Conservation (phyloP, 2,329 filamentous ascomycete species). For the Hortaea werneckii region DNA sequence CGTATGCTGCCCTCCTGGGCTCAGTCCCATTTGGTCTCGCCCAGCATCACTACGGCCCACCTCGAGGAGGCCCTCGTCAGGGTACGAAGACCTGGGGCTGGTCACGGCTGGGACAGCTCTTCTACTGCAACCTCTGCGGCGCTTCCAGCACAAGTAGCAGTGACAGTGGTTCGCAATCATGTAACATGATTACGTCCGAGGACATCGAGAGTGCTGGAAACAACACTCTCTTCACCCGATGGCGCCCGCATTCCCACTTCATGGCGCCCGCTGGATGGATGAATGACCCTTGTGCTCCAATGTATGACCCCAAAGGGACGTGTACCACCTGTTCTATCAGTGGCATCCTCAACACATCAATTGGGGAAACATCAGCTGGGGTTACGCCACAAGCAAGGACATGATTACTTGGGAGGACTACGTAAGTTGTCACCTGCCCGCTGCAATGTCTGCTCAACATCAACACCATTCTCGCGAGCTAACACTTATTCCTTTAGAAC, state of each 20-base stretch:
- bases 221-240: slow-evolving; percentile 40
- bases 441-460: slow-evolving; percentile 7
- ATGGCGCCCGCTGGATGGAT: slow-evolving; percentile 37
- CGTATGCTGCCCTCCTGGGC: slow-evolving; percentile 3
- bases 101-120: background rate
- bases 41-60: slow-evolving; percentile 3
- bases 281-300: slow-evolving; percentile 40
- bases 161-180: slow-evolving; percentile 3
- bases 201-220: slow-evolving; percentile 29
- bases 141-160: background rate
- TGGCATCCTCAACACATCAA: slow-evolving; percentile 40
- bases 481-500: slow-evolving; percentile 21
- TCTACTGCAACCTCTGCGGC: background rate
- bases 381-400: slow-evolving; percentile 43
- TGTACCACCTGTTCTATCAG: slow-evolving; percentile 46
- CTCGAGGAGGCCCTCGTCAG: background rate
- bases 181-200: slow-evolving; percentile 21
- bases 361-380: slow-evolving; percentile 42
- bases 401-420: slow-evolving; percentile 29
- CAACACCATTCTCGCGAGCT: background rate
- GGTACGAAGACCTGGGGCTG: background rate
- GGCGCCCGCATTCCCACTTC: slow-evolving; percentile 38
- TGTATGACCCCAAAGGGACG: slow-evolving; percentile 39
- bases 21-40: slow-evolving; percentile 4
- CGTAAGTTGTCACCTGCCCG: slow-evolving; percentile 1